A percentile compares a stretch with the other conserved stretches of the same genome.
Evolutionary conservation across 768 basidiomycete species (phyloP).

Genomic region (Pleurotus eryngii): DNA sequence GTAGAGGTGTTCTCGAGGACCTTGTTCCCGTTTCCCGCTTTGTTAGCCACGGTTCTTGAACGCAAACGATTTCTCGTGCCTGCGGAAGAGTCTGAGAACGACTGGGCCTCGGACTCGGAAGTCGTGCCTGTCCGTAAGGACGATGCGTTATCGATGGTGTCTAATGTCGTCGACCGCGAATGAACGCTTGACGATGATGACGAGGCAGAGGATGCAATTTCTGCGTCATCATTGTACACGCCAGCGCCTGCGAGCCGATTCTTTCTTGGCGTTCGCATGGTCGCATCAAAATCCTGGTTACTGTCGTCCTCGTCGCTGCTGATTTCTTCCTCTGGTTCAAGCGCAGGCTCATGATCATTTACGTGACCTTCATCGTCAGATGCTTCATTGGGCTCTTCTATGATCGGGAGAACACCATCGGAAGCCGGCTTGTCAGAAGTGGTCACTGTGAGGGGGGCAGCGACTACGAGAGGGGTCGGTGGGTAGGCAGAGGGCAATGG

Average conservation of each 20-base stretch:
- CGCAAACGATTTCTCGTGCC: conserved; percentile 40
- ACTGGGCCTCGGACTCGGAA: conserved; percentile 31
- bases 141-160: conserved; percentile 34
- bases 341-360: not conserved
- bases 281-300: conserved; percentile 61
- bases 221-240: conserved; percentile 9
- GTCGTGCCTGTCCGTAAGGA: conserved; percentile 36
- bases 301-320: conserved; percentile 28
- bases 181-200: conserved; percentile 9
- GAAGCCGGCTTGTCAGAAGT: not conserved
- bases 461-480: conserved; percentile 53
- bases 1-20: not conserved
- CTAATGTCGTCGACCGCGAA: conserved; percentile 27
- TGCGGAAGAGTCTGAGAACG: conserved; percentile 26
- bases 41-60: conserved; percentile 10
- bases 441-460: conserved; percentile 27
- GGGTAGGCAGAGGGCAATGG: conserved; percentile 78
- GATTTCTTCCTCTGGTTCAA: conserved; percentile 20
- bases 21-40: not conserved
- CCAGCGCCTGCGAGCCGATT: conserved; percentile 9
- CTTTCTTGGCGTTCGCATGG: conserved; percentile 57
- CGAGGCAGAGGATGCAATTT: conserved; percentile 3
- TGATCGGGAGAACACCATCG: not conserved
- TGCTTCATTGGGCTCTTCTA: conserved; percentile 16
- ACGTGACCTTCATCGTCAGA: conserved; percentile 18